Base-by-base conservation (phyloP, 2,329 filamentous ascomycete genomes). In the Gyromitra esculenta region DNA sequence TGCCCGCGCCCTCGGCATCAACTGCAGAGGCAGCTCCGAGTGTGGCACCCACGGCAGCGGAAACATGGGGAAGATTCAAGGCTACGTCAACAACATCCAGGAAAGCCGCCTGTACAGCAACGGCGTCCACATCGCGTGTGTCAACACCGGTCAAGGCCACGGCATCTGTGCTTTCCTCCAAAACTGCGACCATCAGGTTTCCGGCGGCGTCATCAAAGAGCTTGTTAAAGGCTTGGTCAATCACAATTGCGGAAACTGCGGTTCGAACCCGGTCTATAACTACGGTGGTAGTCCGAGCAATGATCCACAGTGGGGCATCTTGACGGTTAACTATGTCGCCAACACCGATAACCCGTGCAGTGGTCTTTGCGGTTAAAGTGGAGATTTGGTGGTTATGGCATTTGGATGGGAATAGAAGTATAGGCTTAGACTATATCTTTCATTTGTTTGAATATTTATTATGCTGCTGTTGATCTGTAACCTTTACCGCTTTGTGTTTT, bases 121-220 rank as follows among this genome's bases (percentile, higher is more conserved):
- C 62, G 62, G 62, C 8, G 37, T 18, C 18, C 62, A 65, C 13
- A 65, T 65, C 43, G 62, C 62, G 4, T 65, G 62, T 11, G 62
- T 50, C 5, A n/a, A 57, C 15, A 48, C 62, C 15, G 43, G 43
- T 9, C 1, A 15, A 8, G 62, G 62, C 15, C 43, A 45, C 25
- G 62, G 62, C 62, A 50, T 35, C 13, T 65, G 62, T 52, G 62
- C 62, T 13, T 65, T 65, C 43, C 62, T 65, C 9, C 62, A 65
- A 15, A n/a, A 18, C 13, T 31, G 43, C 2, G 41, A 50, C n/a
- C 62, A 65, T 6, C 43, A n/a, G 21, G 41, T 50, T 35, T 50
- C 11, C 31, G 62, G 62, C 8, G 43, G 21, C 5, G 41, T 50
- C 8, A 65, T 65, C 43, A 37, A 65, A 3, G 21, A 18, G 2